Evolutionary conservation across 73 alveolate species (phyloP).

Genomic region (Breviolum minutum): DNA sequence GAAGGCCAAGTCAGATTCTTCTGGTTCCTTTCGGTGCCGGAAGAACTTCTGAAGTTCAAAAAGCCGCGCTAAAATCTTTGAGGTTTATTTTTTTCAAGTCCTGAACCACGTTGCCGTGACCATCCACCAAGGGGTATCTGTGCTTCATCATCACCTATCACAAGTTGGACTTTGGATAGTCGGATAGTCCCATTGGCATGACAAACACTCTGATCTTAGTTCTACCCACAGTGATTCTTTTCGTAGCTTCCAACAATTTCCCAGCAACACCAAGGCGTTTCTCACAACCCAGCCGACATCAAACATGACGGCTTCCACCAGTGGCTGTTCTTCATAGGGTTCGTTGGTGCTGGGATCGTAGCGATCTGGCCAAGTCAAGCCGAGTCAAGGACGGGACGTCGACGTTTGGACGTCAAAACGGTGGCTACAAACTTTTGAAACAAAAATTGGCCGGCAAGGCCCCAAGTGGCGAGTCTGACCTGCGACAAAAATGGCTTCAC

Average conservation of each 20-base stretch:
- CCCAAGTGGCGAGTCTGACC: slow-evolving; percentile 53
- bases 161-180: not conserved
- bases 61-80: not conserved
- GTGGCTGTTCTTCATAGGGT: slow-evolving; percentile 22
- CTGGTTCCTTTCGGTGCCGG: not conserved
- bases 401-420: not conserved
- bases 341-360: slow-evolving; percentile 33
- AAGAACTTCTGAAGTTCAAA: not conserved
- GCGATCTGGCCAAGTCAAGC: slow-evolving; percentile 10
- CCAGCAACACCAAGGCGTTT: not conserved
- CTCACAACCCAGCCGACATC: not conserved
- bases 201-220: no score
- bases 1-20: slow-evolving; percentile 1
- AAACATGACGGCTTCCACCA: slow-evolving; percentile 31
- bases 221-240: no score
- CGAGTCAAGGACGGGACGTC: not conserved
- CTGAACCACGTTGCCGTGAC: slow-evolving; percentile 22
- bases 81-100: not conserved
- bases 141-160: slow-evolving; percentile 3
- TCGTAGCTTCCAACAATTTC: not conserved
- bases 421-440: not conserved
- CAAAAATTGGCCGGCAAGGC: slow-evolving; percentile 11
- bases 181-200: no score
- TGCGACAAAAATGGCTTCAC: not conserved
- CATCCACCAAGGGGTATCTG: not conserved